These are phyloP conservation scores for Gnetum montanum DNA, from an alignment of 75 land plant genomes.

Conservation along the genomic window DNA sequence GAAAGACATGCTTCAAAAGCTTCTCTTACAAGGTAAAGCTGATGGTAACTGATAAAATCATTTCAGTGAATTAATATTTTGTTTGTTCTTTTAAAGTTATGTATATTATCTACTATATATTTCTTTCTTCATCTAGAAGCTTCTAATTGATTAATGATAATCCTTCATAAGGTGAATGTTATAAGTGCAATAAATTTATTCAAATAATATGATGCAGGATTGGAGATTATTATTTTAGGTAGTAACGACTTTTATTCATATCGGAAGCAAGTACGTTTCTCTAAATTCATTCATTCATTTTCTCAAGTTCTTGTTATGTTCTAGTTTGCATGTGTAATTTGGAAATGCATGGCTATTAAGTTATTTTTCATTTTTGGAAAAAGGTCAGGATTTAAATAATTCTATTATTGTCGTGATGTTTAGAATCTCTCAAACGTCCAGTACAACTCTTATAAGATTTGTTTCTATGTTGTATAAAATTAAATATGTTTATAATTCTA, in stretches of 20 bases:
- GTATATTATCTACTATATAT: neutral
- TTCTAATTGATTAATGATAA: neutral
- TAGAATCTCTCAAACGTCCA: neutral
- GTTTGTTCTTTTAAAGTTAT: neutral
- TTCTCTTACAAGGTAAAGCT: constrained; percentile 69
- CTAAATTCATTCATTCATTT: too few species aligned
- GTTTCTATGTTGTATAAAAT: neutral
- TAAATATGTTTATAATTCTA: neutral
- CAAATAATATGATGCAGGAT: constrained; percentile 40
- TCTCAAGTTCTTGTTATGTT: too few species aligned
- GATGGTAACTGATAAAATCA: neutral
- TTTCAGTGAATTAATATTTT: neutral
- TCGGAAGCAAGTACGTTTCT: constrained; percentile 52
- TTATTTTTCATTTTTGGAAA: too few species aligned
- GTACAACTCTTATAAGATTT: neutral
- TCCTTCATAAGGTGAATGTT: neutral
- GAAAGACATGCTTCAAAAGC: constrained; percentile 33
- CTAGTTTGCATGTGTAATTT: too few species aligned
- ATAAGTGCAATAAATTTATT: neutral
- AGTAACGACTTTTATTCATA: constrained; percentile 87
- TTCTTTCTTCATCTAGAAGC: neutral
- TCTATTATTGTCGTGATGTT: too few species aligned
- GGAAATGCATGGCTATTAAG: too few species aligned
- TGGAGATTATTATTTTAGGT: constrained; percentile 83
- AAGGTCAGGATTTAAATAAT: too few species aligned